phyloP scores from a whole-genome alignment of 2,329 filamentous ascomycete genomes.

The Seiridium unicorne region DNA sequence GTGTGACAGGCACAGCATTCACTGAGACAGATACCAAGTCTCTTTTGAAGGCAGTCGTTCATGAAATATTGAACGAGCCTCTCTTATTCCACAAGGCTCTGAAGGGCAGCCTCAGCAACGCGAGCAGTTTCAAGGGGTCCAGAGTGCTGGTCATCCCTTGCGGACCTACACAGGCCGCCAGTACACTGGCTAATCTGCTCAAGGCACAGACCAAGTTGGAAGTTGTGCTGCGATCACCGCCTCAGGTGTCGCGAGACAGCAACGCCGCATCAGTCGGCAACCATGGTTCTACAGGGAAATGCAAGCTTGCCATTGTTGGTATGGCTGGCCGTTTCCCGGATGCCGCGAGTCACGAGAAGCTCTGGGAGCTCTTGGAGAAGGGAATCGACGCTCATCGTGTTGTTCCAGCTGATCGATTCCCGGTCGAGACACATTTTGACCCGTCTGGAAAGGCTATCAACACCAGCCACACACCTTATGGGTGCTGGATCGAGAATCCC shows the following conservation, averaged over 20 bases:
- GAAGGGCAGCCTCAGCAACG: conserved; percentile 43
- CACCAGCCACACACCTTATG: conserved; percentile 73
- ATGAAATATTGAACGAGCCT: conserved; percentile 50
- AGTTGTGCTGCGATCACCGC: conserved; percentile 37
- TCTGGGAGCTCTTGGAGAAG: conserved; percentile 74
- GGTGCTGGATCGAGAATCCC: conserved; percentile 73
- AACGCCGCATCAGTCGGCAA: conserved; percentile 39
- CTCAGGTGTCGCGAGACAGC: conserved; percentile 32
- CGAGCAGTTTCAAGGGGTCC: conserved; percentile 35
- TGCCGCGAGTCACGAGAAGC: conserved; percentile 66
- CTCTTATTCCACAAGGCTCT: conserved; percentile 47
- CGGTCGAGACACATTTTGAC: conserved; percentile 69
- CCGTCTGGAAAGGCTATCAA: conserved; percentile 71
- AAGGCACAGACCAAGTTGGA: conserved; percentile 39
- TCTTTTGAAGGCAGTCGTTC: conserved; percentile 41
- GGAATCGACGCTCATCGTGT: conserved; percentile 72
- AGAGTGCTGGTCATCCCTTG: conserved; percentile 46
- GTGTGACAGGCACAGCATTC: conserved; percentile 43
- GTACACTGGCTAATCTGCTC: conserved; percentile 42
- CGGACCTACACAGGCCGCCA: conserved; percentile 48
- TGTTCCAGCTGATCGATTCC: conserved; percentile 70
- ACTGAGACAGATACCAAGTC: conserved; percentile 35
- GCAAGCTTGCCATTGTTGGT: conserved; percentile 82
- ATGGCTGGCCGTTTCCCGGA: conserved; percentile 78
- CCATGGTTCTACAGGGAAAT: conserved; percentile 45